Percentiles rank a stretch among this genome's conserved stretches.
These are phyloP conservation scores for Clathrus columnatus DNA, from an alignment of 768 basidiomycete genomes.

Conservation along the genomic window DNA sequence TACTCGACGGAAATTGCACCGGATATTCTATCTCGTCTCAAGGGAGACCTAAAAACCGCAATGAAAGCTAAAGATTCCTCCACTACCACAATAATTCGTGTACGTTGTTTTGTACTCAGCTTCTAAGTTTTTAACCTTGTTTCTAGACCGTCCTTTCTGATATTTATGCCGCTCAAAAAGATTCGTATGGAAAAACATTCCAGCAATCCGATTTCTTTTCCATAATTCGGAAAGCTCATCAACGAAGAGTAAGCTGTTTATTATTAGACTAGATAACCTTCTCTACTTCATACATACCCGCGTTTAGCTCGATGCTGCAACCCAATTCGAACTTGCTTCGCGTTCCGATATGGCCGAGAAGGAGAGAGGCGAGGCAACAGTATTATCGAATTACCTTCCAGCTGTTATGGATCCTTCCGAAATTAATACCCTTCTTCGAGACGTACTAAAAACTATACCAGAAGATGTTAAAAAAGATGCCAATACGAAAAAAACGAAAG, in stretches of 20 bases:
- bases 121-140: not conserved
- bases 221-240: constrained; percentile 49
- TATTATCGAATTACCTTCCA: constrained; percentile 50
- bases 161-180: constrained; percentile 59
- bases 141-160: constrained; percentile 59
- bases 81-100: constrained; percentile 49
- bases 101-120: constrained; percentile 24
- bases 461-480: constrained; percentile 10
- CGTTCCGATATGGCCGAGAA: constrained; percentile 58
- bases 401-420: constrained; percentile 47
- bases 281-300: constrained; percentile 6
- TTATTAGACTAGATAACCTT: not conserved
- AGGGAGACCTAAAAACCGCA: constrained; percentile 48
- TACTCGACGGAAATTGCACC: not conserved
- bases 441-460: constrained; percentile 28
- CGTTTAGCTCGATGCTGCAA: constrained; percentile 48
- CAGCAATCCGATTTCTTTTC: constrained; percentile 39
- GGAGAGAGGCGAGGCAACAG: constrained; percentile 46
- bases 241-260: constrained; percentile 44
- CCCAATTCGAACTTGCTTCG: constrained; percentile 46
- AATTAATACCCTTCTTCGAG: constrained; percentile 43
- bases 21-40: constrained; percentile 46
- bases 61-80: constrained; percentile 59
- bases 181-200: constrained; percentile 30
- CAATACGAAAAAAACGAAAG: constrained; percentile 30